A percentile compares a stretch with the other conserved stretches of the same genome.
phyloP scores from a whole-genome alignment of 306 rosid genomes.

The Prunus campanulata region DNA sequence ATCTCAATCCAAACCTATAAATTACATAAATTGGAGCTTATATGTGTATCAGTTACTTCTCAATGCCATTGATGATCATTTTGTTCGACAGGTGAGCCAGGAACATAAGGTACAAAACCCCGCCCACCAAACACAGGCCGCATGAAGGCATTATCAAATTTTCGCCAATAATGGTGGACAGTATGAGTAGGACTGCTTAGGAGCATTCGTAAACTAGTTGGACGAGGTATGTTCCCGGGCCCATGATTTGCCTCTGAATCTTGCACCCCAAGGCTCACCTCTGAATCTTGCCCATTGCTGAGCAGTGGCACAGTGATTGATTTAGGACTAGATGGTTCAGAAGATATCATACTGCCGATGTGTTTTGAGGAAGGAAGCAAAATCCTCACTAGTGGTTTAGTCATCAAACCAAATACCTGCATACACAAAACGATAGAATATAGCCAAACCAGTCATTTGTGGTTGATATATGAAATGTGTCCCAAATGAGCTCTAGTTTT shows the following conservation, averaged over 20 bases:
- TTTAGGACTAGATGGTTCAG: conserved; percentile 73
- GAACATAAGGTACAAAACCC: conserved; percentile 83
- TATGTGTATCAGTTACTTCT: conserved; percentile 2
- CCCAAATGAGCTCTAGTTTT: not conserved
- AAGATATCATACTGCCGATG: conserved; percentile 33
- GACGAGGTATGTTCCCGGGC: conserved; percentile 30
- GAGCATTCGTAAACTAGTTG: conserved; percentile 51
- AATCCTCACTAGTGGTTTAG: conserved; percentile 82
- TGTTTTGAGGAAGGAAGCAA: conserved; percentile 70
- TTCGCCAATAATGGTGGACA: conserved; percentile 89
- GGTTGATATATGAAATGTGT: not conserved
- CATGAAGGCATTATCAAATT: conserved; percentile 80
- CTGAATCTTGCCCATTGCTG: conserved; percentile 38
- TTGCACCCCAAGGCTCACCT: not conserved
- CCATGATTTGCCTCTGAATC: conserved; percentile 36
- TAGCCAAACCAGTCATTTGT: not conserved
- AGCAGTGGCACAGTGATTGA: conserved; percentile 64
- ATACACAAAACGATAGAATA: not conserved
- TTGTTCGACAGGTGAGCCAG: conserved; percentile 77
- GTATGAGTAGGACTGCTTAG: conserved; percentile 56
- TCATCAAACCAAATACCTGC: conserved; percentile 95
- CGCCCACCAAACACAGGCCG: conserved; percentile 90
- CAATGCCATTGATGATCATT: conserved; percentile 45
- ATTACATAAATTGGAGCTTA: conserved; percentile 19
- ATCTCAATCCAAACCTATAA: conserved; percentile 24